phyloP scores from a whole-genome alignment of 148 eudicot genomes.

The Talinum fruticosum region DNA sequence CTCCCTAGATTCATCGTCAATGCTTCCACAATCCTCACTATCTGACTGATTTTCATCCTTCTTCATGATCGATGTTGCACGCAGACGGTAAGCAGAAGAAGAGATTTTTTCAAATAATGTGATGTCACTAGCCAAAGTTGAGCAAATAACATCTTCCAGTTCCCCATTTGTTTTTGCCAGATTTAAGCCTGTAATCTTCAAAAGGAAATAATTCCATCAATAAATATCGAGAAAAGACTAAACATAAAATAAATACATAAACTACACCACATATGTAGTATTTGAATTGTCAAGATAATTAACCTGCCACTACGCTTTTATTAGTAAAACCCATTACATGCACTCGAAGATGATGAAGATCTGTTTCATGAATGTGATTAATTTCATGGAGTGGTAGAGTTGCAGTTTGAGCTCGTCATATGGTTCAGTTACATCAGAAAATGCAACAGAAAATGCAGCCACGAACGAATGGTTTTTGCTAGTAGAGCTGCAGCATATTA shows the following conservation, averaged over 20 bases:
- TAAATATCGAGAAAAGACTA: background rate
- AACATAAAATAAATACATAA: background rate
- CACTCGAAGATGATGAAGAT: background rate
- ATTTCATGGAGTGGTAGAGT: background rate
- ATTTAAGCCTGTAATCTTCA: slow-evolving; percentile 70
- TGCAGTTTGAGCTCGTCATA: background rate
- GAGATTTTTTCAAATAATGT: slow-evolving; percentile 89
- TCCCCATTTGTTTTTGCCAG: slow-evolving; percentile 46
- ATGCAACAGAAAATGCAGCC: background rate
- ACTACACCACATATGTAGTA: background rate
- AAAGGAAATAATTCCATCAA: slow-evolving; percentile 13
- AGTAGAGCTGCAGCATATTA: background rate
- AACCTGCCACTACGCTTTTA: background rate
- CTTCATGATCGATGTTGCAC: slow-evolving; percentile 40
- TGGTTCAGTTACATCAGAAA: background rate
- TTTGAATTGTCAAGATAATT: background rate
- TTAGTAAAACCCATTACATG: background rate
- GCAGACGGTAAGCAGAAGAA: slow-evolving; percentile 68
- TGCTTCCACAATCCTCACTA: slow-evolving; percentile 65
- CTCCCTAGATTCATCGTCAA: slow-evolving; percentile 54
- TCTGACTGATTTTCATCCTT: slow-evolving; percentile 61
- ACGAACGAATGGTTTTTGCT: background rate
- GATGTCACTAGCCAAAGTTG: slow-evolving; percentile 79
- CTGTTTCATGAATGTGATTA: background rate
- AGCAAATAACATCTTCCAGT: slow-evolving; percentile 57